phyloP scores from a whole-genome alignment of 164 flowering plant genomes.

The Berberis thunbergii region DNA sequence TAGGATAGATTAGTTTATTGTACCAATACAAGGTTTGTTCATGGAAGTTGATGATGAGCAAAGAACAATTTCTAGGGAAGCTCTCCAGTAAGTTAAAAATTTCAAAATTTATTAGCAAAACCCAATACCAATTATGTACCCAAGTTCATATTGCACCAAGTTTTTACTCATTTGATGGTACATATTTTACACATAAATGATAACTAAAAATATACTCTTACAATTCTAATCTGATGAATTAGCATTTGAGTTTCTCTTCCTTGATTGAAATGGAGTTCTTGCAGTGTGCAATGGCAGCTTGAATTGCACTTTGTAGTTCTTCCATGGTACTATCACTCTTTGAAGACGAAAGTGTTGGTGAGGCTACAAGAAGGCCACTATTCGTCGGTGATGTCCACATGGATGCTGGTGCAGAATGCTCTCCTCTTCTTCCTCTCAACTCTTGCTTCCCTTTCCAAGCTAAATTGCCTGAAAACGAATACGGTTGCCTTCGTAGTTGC shows the following conservation, averaged over 20 bases:
- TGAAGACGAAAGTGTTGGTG: constrained; percentile 21
- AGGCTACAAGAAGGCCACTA: constrained; percentile 55
- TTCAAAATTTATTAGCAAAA: too few relatives aligned
- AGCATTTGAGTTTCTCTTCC: constrained; percentile 23
- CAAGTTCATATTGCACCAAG: too few relatives aligned
- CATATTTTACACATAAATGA: too few relatives aligned
- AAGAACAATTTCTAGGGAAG: too few relatives aligned
- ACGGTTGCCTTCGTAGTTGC: constrained; percentile 24
- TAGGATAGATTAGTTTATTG: too few relatives aligned
- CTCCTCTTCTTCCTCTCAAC: constrained; percentile 14
- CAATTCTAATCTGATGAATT: constrained; percentile 1
- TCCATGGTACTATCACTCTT: constrained; percentile 82
- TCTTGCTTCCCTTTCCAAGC: constrained; percentile 23
- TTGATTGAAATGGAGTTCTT: constrained; percentile 67
- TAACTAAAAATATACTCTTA: not conserved
- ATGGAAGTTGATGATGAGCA: too few relatives aligned
- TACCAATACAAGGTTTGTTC: too few relatives aligned
- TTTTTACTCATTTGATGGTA: too few relatives aligned
- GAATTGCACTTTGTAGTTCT: constrained; percentile 89
- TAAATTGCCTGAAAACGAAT: constrained; percentile 53
- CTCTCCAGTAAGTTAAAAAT: too few relatives aligned
- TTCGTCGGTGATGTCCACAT: constrained; percentile 73
- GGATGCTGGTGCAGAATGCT: constrained; percentile 80
- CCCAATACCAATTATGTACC: too few relatives aligned
- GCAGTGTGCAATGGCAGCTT: constrained; percentile 97